Conservation (phyloP, 2,329 filamentous ascomycete genomes). For the Sarocladiaceae sp. region DNA sequence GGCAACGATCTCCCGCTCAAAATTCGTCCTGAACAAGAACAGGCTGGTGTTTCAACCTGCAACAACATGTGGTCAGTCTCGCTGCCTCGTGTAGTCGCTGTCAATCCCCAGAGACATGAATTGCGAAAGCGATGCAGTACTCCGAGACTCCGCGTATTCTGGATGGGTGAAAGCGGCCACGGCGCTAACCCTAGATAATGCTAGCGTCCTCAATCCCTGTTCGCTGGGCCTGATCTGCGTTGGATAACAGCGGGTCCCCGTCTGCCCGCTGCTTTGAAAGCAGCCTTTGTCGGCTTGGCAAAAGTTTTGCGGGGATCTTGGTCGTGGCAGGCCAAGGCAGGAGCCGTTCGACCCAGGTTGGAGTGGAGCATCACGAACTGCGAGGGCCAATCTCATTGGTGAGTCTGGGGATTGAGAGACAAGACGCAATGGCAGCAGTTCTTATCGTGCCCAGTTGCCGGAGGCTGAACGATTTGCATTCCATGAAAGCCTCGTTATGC, state of each 20-base stretch:
- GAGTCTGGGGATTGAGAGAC: not conserved
- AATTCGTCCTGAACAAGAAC: too few species aligned
- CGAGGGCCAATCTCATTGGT: not conserved
- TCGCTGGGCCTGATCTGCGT: constrained; percentile 4
- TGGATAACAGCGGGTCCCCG: constrained; percentile 5
- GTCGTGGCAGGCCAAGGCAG: too few species aligned
- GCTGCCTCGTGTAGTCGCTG: not conserved
- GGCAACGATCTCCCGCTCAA: not conserved
- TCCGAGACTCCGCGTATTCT: constrained; percentile 6
- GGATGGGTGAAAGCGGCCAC: not conserved
- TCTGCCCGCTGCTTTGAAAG: constrained; percentile 6
- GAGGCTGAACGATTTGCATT: not conserved
- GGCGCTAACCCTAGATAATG: not conserved
- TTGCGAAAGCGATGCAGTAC: too few species aligned
- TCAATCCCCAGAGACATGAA: too few species aligned
- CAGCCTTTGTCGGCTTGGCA: not conserved
- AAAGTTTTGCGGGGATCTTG: not conserved
- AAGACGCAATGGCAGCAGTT: not conserved
- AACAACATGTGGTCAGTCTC: constrained; percentile 2
- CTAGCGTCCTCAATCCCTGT: not conserved
- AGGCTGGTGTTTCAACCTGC: constrained; percentile 1
- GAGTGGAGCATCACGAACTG: too few species aligned
- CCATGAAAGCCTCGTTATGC: too few species aligned
- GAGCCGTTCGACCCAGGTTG: too few species aligned
- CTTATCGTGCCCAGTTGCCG: not conserved